Percentiles rank a stretch among this genome's conserved stretches.
Evolutionary conservation across 148 eudicot species (phyloP).

Genomic region (Amaranthus cruentus): DNA sequence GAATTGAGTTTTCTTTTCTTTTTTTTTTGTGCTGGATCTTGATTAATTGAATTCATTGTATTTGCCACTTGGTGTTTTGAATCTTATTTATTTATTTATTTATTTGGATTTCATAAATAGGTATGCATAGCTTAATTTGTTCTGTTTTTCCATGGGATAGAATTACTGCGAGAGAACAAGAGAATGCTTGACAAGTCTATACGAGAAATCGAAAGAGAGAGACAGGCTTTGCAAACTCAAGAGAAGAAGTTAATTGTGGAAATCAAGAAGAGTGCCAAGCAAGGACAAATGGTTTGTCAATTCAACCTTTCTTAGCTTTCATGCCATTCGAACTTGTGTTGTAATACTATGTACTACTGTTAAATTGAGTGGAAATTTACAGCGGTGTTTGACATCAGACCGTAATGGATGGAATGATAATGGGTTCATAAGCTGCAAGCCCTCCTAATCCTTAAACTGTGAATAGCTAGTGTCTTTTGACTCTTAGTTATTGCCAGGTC

Average conservation of each 20-base stretch:
- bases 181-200: conserved; percentile 97
- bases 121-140: conserved; percentile 11
- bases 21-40: background rate
- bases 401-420: too few relatives aligned
- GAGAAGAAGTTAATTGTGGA: conserved; percentile 90
- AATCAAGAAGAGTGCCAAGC: conserved; percentile 98
- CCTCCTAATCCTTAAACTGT: too few relatives aligned
- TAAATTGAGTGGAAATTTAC: too few relatives aligned
- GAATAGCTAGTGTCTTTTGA: too few relatives aligned
- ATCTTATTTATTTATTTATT: background rate
- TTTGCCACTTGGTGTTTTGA: background rate
- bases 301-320: background rate
- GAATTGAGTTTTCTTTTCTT: background rate
- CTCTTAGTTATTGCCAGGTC: too few relatives aligned
- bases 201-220: conserved; percentile 92
- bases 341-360: too few relatives aligned
- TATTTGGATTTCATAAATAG: background rate
- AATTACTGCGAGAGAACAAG: conserved; percentile 93
- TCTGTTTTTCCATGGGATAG: conserved; percentile 33
- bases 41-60: too few relatives aligned
- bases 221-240: conserved; percentile 91
- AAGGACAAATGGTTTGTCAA: conserved; percentile 93
- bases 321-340: too few relatives aligned
- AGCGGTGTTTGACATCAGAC: too few relatives aligned
- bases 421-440: too few relatives aligned